A percentile compares a stretch with the other conserved stretches of the same genome.
phyloP scores from a whole-genome alignment of 768 basidiomycete genomes.

The Pulveroboletus sp. region DNA sequence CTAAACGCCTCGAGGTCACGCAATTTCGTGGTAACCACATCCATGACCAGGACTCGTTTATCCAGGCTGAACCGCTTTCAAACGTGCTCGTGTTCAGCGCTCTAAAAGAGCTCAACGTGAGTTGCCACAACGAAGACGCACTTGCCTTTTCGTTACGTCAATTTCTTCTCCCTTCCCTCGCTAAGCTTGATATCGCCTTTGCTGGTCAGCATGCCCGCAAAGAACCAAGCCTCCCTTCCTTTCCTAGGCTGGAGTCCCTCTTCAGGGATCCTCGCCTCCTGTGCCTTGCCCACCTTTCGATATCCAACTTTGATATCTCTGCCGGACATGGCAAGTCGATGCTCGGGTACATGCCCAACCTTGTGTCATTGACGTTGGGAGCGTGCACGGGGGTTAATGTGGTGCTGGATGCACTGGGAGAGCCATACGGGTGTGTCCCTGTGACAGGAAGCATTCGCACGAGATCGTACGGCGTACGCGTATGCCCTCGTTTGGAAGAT shows the following conservation, averaged over 20 bases:
- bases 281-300: constrained; percentile 45
- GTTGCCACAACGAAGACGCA: constrained; percentile 38
- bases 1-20: constrained; percentile 24
- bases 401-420: constrained; percentile 39
- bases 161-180: constrained; percentile 41
- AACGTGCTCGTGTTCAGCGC: constrained; percentile 23
- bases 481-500: constrained; percentile 48
- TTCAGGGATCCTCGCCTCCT: constrained; percentile 55
- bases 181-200: constrained; percentile 42
- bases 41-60: constrained; percentile 27
- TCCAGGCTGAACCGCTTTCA: constrained; percentile 26
- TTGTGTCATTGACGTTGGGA: constrained; percentile 45
- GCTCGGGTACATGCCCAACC: constrained; percentile 49
- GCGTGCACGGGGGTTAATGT: constrained; percentile 39
- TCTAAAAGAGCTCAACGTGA: constrained; percentile 42
- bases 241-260: constrained; percentile 48
- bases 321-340: constrained; percentile 37
- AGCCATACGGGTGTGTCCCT: constrained; percentile 29
- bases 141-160: constrained; percentile 37
- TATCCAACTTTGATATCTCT: constrained; percentile 44
- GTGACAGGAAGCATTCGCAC: constrained; percentile 8
- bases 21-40: constrained; percentile 30
- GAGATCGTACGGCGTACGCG: constrained; percentile 36
- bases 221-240: constrained; percentile 24
- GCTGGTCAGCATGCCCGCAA: constrained; percentile 27